A percentile compares a stretch with the other conserved stretches of the same genome.
Conservation (phyloP, 176 grass and related monocot species). For the Aegilops sharonensis region DNA sequence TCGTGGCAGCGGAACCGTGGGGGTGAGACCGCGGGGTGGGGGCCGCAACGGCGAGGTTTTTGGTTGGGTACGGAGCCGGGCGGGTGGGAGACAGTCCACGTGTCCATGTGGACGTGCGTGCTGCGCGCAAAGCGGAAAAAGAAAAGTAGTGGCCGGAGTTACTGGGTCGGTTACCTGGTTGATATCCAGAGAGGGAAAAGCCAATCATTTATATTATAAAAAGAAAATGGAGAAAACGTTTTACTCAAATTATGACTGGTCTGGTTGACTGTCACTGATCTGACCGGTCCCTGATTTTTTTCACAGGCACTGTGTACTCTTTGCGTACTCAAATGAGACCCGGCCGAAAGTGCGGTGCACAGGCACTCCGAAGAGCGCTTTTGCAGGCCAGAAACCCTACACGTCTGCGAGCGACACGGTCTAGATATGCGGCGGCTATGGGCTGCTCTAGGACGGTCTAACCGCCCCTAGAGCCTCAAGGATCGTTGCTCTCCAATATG, state of each 20-base stretch:
- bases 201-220: not conserved
- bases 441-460: no score
- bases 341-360: no score
- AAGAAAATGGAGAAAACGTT: not conserved
- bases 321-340: no score
- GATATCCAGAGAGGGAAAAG: not conserved
- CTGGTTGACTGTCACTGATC: not conserved
- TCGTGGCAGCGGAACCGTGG: conserved; percentile 4
- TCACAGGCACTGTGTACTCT: no score
- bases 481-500: no score
- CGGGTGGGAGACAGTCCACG: conserved; percentile 30
- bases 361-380: no score
- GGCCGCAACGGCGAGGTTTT: conserved; percentile 23
- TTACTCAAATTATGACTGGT: not conserved
- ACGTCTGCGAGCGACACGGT: no score
- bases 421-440: no score
- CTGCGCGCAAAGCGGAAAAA: not conserved
- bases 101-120: conserved; percentile 26
- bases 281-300: not conserved
- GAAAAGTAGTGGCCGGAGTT: conserved; percentile 24
- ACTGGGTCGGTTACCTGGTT: conserved; percentile 16
- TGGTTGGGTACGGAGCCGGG: conserved; percentile 13
- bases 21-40: not conserved
- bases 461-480: no score
- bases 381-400: no score